Evolutionary conservation across 2,329 filamentous ascomycete genomes (phyloP).

Genomic region (Bipolaris cookei): DNA sequence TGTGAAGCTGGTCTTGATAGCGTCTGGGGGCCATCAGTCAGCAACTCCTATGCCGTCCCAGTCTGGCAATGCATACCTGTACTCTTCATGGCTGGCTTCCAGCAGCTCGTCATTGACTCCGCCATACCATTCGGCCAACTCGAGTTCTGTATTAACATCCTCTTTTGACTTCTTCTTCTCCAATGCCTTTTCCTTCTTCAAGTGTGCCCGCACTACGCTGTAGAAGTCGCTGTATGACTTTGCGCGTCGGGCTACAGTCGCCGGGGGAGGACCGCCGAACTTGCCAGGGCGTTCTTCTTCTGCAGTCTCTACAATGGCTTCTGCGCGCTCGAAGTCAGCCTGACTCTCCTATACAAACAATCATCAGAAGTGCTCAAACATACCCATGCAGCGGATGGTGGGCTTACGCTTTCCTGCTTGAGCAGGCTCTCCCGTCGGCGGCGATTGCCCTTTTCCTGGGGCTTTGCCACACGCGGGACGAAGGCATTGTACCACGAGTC

Average conservation of each 20-base stretch:
- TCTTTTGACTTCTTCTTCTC: slow-evolving; percentile 48
- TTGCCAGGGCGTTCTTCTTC: slow-evolving; percentile 65
- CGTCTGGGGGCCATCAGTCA: slow-evolving; percentile 44
- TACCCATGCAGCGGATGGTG: slow-evolving; percentile 44
- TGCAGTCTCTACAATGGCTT: slow-evolving; percentile 63
- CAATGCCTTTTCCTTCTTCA: slow-evolving; percentile 58
- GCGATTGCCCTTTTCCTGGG: slow-evolving; percentile 54
- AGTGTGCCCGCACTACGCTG: slow-evolving; percentile 64
- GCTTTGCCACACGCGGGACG: slow-evolving; percentile 65
- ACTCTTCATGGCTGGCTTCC: slow-evolving; percentile 83
- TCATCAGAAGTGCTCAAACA: slow-evolving; percentile 50
- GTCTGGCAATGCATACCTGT: slow-evolving; percentile 58
- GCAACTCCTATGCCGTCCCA: background rate
- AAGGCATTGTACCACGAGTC: slow-evolving; percentile 81
- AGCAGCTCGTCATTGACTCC: slow-evolving; percentile 71
- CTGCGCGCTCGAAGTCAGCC: slow-evolving; percentile 59
- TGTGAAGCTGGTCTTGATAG: slow-evolving; percentile 79
- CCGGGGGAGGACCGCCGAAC: slow-evolving; percentile 67
- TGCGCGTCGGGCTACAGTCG: slow-evolving; percentile 69
- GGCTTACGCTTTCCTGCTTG: slow-evolving; percentile 58
- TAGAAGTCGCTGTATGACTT: slow-evolving; percentile 83
- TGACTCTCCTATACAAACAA: slow-evolving; percentile 59
- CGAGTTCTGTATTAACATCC: slow-evolving; percentile 63
- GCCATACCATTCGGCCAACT: slow-evolving; percentile 65
- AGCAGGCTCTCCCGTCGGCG: slow-evolving; percentile 73